Evolutionary conservation across 208 protist genomes (phyloP), one percentile per base, ranked within the genome.

Genomic region (Porcisia hertigi): DNA sequence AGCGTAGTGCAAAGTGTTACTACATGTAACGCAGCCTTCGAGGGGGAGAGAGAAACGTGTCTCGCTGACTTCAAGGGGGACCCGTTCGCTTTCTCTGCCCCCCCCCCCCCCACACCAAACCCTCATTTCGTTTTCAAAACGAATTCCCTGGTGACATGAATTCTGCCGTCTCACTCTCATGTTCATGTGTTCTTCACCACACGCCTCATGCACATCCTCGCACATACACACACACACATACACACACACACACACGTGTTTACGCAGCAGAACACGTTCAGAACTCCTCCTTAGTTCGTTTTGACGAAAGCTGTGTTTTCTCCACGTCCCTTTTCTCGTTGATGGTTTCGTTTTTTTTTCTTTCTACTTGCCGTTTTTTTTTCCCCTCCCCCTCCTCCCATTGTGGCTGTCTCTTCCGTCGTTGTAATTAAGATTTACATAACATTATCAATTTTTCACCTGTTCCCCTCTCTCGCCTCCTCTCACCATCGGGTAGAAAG

Each of bases 211-310:
- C 3, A 4, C 57, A 16, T 18, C 23, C 43, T 2, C 55, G 49
- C 30, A 30, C n/a, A 43, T 60, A 30, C 30, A 30, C 30, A 30
- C 30, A 30, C 30, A 30, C 30, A 30, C 30, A 30, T 0, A 30
- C 30, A 30, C 30, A 30, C 30, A 30, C 30, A 30, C 30, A 30
- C 30, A 30, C 30, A 30, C 30, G 34, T n/a, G 20, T 23, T 45
- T 45, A 67, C 11, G 23, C 25, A 76, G 62, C 23, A 20, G 34
- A 55, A 76, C 41, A 65, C 30, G 65, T 39, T n/a, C n/a, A 69
- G 16, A 39, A 30, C 62, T 76, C 36, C 43, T 73, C 30, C 64
- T 47, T 77, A 58, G 49, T 53, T 73, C 65, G 36, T 72, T 65
- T n/a, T 52, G 23, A 69, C 59, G 64, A 9, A n/a, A 55, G 53